Percentiles rank a stretch among this genome's conserved stretches.
These are phyloP conservation scores for Trypanosoma rangeli DNA, from an alignment of 208 protist genomes.

Conservation along the genomic window DNA sequence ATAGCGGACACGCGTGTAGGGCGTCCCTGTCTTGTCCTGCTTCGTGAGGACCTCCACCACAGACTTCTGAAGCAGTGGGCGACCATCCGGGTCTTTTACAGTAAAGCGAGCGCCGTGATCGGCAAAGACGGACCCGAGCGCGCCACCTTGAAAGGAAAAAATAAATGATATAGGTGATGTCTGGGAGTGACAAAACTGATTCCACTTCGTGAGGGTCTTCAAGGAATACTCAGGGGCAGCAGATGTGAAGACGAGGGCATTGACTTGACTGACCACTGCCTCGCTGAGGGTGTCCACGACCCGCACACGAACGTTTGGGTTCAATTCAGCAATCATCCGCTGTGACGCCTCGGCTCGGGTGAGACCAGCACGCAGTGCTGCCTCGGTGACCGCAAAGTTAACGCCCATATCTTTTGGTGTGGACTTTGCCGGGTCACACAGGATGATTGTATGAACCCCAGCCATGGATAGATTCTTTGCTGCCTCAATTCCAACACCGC, in stretches of 20 bases:
- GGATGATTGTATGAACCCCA: constrained; percentile 79
- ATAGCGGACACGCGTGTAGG: constrained; percentile 76
- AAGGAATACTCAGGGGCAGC: constrained; percentile 68
- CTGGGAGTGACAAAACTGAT: constrained; percentile 69
- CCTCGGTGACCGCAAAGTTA: constrained; percentile 87
- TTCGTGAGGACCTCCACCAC: constrained; percentile 61
- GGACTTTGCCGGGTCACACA: constrained; percentile 69
- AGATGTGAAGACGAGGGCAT: constrained; percentile 74
- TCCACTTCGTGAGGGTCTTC: constrained; percentile 68
- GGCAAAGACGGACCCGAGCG: constrained; percentile 77
- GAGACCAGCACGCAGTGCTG: constrained; percentile 43
- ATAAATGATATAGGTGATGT: constrained; percentile 74
- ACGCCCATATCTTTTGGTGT: constrained; percentile 77
- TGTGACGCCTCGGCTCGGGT: constrained; percentile 64
- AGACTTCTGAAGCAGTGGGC: constrained; percentile 77
- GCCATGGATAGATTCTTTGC: constrained; percentile 92
- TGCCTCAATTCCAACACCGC: constrained; percentile 88
- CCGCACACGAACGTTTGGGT: constrained; percentile 82
- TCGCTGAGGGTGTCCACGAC: constrained; percentile 59
- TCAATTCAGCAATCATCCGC: constrained; percentile 81
- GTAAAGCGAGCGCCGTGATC: constrained; percentile 76
- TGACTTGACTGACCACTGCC: constrained; percentile 44
- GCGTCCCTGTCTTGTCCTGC: constrained; percentile 54
- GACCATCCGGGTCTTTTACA: constrained; percentile 84
- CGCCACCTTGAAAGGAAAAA: constrained; percentile 66